These are phyloP conservation scores for Trichoderma reesei DNA, from an alignment of 495 filamentous ascomycete genomes.

Conservation along the genomic window DNA sequence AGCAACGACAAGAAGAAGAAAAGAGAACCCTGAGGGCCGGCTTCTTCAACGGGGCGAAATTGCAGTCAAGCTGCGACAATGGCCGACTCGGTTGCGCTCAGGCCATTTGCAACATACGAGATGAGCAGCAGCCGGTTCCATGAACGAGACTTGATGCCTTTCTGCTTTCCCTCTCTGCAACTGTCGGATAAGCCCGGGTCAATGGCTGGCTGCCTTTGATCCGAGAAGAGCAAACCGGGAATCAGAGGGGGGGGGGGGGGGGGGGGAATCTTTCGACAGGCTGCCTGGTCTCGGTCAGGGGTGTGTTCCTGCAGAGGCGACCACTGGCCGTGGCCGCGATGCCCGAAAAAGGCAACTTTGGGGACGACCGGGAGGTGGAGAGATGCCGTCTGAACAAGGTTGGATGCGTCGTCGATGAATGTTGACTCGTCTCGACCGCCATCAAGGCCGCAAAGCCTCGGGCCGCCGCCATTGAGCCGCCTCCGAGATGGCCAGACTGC, in stretches of 20 bases:
- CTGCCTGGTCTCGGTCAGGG: not conserved
- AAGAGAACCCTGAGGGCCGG: not conserved
- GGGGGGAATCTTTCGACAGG: not conserved
- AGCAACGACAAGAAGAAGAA: too few species aligned
- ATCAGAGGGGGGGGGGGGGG: not conserved
- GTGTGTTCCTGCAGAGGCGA: slow-evolving; percentile 2
- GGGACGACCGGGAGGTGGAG: not conserved
- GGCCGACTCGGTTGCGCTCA: not conserved
- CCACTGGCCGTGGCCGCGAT: not conserved
- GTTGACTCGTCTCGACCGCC: not conserved
- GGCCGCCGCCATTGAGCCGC: not conserved
- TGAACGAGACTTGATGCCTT: not conserved
- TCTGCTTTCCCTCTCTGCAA: not conserved
- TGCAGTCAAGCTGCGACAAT: not conserved
- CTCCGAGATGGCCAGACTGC: not conserved
- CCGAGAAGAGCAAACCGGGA: not conserved
- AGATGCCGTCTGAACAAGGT: too few species aligned
- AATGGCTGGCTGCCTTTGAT: not conserved
- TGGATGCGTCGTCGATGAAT: too few species aligned
- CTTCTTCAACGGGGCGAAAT: not conserved
- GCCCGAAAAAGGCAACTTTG: slow-evolving; percentile 5
- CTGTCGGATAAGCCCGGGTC: not conserved
- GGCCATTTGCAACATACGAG: slow-evolving; percentile 6
- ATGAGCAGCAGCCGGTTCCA: slow-evolving; percentile 1
- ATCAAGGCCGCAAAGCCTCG: not conserved